These are phyloP conservation scores for Suillus tomentosus DNA, from an alignment of 768 basidiomycete genomes.

Conservation along the genomic window DNA sequence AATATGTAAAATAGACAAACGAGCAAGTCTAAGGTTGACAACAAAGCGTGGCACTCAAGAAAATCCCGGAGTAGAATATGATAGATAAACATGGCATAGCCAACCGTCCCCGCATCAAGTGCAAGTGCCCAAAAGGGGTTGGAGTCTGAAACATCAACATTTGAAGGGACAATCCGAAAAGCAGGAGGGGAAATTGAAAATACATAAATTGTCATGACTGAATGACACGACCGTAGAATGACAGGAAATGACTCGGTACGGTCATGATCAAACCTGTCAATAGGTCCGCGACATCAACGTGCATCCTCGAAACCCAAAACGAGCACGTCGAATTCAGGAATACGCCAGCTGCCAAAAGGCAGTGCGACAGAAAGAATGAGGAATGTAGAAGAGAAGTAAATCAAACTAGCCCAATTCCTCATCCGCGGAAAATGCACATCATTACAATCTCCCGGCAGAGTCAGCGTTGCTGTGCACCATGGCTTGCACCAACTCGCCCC, in stretches of 20 bases:
- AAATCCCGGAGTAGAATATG: neutral
- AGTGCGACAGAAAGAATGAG: neutral
- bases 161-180: neutral
- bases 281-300: neutral
- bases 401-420: neutral
- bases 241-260: neutral
- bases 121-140: neutral
- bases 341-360: neutral
- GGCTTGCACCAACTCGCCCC: neutral
- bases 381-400: neutral
- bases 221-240: neutral
- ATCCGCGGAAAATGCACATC: neutral
- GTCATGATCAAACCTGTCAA: neutral
- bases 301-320: neutral
- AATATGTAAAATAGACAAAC: neutral
- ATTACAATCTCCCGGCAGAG: neutral
- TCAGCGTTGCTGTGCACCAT: neutral
- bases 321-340: neutral
- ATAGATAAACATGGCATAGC: neutral
- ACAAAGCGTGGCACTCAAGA: neutral
- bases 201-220: neutral
- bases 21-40: neutral
- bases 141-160: neutral
- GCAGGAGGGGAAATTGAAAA: neutral
- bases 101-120: neutral